phyloP scores from a whole-genome alignment of 345 rosid species.

The Mangifera indica region DNA sequence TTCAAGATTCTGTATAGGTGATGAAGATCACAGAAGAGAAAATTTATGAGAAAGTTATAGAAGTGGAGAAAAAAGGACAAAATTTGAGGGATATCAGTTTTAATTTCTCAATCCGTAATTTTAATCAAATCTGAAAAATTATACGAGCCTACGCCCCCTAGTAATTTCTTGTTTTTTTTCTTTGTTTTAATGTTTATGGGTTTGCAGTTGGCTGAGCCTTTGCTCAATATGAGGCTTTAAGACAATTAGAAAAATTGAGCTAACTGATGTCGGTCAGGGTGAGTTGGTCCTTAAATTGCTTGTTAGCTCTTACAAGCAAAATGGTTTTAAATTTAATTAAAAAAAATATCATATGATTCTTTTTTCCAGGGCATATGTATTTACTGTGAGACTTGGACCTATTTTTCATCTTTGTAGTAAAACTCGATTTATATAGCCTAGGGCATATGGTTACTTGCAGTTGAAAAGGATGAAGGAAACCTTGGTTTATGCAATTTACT shows the following conservation, averaged over 20 bases:
- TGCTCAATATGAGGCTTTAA: constrained; percentile 2
- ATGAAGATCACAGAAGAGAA: too few species aligned
- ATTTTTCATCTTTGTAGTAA: neutral
- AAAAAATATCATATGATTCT: neutral
- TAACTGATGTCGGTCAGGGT: neutral
- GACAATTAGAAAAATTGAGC: neutral
- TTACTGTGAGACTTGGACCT: neutral
- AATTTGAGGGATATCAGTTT: too few species aligned
- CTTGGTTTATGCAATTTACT: neutral
- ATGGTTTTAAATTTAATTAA: neutral
- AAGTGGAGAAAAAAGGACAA: too few species aligned
- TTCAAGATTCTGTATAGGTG: too few species aligned
- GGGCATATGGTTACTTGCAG: neutral
- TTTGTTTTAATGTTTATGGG: neutral
- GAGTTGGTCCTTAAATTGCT: neutral
- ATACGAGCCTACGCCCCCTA: too few species aligned
- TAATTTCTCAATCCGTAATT: too few species aligned
- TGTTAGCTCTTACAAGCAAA: too few species aligned
- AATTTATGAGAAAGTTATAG: too few species aligned
- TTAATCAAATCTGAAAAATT: too few species aligned
- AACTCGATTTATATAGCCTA: neutral
- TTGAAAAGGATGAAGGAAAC: constrained; percentile 6
- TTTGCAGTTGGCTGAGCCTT: neutral
- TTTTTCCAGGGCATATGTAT: neutral
- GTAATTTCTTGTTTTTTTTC: neutral